Percentiles rank a stretch among this genome's conserved stretches.
phyloP scores from a whole-genome alignment of 2,329 filamentous ascomycete genomes.

The Periglandula ipomoeae region DNA sequence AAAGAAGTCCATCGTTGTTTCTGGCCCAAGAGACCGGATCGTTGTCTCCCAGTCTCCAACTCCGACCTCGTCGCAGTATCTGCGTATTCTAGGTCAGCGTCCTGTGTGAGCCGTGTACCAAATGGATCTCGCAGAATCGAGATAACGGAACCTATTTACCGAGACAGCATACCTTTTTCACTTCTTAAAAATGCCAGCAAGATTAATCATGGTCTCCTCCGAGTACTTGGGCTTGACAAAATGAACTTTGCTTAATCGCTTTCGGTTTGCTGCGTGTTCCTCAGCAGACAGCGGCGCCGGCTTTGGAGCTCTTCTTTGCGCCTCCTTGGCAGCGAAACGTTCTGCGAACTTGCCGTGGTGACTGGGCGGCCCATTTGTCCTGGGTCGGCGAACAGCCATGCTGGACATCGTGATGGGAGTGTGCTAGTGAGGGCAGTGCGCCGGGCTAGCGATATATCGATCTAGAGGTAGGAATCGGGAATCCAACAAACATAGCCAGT shows the following conservation, averaged over 20 bases:
- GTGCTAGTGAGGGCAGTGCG: not conserved
- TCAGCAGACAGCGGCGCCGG: not conserved
- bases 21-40: not conserved
- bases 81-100: not conserved
- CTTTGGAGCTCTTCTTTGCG: not conserved
- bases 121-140: not conserved
- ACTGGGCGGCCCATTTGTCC: not conserved
- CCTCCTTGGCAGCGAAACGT: constrained; percentile 4
- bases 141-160: not conserved
- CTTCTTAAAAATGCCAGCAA: constrained; percentile 1
- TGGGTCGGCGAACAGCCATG: not conserved
- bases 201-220: not conserved
- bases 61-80: not conserved
- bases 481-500: not conserved
- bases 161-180: not conserved
- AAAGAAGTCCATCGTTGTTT: constrained; percentile 18
- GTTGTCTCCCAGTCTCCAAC: not conserved
- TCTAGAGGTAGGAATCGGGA: not conserved
- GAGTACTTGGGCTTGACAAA: constrained; percentile 1
- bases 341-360: not conserved
- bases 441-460: not conserved
- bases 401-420: not conserved
- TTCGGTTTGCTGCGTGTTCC: not conserved
- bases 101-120: not conserved
- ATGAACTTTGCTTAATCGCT: not conserved